Conservation (phyloP, 2,329 filamentous ascomycete genomes). For the Ophiostoma sp. region DNA sequence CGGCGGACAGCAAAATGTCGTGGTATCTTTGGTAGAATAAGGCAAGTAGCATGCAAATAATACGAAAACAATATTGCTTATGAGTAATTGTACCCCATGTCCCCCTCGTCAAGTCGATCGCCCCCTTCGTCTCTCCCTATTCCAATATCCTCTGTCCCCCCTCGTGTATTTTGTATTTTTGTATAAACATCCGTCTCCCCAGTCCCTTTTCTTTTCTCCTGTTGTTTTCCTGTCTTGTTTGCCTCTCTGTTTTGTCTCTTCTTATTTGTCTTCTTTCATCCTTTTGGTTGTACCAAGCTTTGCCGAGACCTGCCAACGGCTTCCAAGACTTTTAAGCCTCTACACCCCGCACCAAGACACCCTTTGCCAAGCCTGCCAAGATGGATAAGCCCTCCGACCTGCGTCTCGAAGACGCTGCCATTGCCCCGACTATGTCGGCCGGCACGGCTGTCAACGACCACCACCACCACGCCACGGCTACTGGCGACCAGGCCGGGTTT, state of each 20-base stretch:
- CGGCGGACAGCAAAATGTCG: background rate
- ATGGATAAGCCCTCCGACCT: constrained; percentile 22
- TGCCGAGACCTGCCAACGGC: constrained; percentile 13
- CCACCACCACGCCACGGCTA: background rate
- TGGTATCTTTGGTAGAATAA: background rate
- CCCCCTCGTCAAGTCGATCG: background rate
- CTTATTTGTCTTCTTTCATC: background rate
- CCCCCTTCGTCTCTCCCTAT: background rate
- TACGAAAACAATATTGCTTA: background rate
- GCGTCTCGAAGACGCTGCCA: constrained; percentile 13
- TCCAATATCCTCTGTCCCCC: background rate
- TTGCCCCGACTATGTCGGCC: background rate
- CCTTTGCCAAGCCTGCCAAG: constrained; percentile 10
- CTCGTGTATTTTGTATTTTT: background rate
- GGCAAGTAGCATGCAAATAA: background rate
- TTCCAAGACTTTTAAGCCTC: constrained; percentile 5
- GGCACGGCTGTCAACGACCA: background rate
- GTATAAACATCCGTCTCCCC: background rate
- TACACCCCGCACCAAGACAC: background rate
- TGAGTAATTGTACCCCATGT: background rate
- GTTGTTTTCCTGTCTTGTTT: background rate
- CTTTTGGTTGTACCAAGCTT: background rate
- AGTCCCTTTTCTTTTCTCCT: background rate
- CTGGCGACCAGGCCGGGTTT: background rate
- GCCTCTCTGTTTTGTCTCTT: background rate